phyloP scores from a whole-genome alignment of 2,329 filamentous ascomycete genomes.

The Penicillium sp. region DNA sequence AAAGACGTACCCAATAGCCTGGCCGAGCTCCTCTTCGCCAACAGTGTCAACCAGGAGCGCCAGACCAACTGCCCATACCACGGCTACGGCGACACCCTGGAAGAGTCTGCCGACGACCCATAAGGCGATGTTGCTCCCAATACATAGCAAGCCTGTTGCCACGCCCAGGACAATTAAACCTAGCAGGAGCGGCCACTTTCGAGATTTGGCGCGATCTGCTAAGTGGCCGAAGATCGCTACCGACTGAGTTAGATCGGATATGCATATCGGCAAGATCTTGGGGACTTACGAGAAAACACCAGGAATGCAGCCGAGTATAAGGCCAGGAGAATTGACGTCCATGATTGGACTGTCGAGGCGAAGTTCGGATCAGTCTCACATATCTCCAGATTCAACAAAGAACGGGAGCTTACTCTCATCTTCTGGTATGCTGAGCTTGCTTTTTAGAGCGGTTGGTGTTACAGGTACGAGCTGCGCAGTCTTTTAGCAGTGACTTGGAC shows the following conservation, averaged over 20 bases:
- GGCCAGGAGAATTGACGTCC: conserved; percentile 73
- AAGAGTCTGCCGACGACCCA: conserved; percentile 68
- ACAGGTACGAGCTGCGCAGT: conserved; percentile 65
- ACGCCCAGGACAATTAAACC: conserved; percentile 67
- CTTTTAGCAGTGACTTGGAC: background rate
- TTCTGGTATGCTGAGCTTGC: conserved; percentile 51
- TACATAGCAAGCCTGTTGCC: conserved; percentile 68
- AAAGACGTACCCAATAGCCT: conserved; percentile 70
- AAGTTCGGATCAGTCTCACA: background rate
- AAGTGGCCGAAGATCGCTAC: conserved; percentile 51
- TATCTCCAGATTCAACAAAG: background rate
- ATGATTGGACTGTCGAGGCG: conserved; percentile 60
- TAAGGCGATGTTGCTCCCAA: conserved; percentile 65
- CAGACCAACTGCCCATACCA: conserved; percentile 76
- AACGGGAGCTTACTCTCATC: conserved; percentile 24
- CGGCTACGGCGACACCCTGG: conserved; percentile 72
- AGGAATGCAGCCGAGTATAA: conserved; percentile 73
- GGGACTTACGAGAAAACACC: conserved; percentile 55
- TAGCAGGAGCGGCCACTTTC: conserved; percentile 66
- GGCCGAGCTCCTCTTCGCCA: conserved; percentile 64
- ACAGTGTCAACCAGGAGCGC: conserved; percentile 76
- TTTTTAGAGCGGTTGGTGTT: conserved; percentile 68
- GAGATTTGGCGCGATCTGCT: conserved; percentile 64
- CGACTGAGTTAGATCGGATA: conserved; percentile 6
- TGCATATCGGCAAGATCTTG: background rate